A percentile compares a stretch with the other conserved stretches of the same genome.
Evolutionary conservation across 2,329 filamentous ascomycete genomes (phyloP).

Genomic region (Nigrospora sphaerica): DNA sequence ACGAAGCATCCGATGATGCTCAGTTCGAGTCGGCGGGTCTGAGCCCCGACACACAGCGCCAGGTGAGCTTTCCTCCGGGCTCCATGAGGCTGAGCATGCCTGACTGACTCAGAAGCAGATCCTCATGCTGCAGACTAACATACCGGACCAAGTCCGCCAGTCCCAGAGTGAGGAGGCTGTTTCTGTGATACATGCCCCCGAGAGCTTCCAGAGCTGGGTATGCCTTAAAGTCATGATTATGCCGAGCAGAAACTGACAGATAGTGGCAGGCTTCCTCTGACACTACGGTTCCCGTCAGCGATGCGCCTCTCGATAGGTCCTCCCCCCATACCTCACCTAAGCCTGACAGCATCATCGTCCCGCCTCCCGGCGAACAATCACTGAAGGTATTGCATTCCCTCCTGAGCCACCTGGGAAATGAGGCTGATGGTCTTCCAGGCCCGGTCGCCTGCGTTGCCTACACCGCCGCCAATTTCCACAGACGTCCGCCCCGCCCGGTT

Average conservation of each 20-base stretch:
- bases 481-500: slow-evolving; percentile 61
- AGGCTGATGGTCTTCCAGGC: slow-evolving; percentile 13
- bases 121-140: slow-evolving; percentile 47
- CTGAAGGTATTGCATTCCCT: slow-evolving; percentile 22
- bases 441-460: slow-evolving; percentile 36
- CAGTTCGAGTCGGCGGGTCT: slow-evolving; percentile 28
- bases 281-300: slow-evolving; percentile 24
- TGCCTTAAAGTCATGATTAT: slow-evolving; percentile 17
- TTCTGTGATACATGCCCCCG: slow-evolving; percentile 86
- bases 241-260: slow-evolving; percentile 8
- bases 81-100: neutral
- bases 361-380: slow-evolving; percentile 25
- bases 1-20: slow-evolving; percentile 61
- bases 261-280: slow-evolving; percentile 34
- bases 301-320: slow-evolving; percentile 21
- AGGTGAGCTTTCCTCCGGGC: slow-evolving; percentile 23
- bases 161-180: slow-evolving; percentile 68
- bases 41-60: slow-evolving; percentile 27
- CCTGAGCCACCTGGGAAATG: neutral
- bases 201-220: slow-evolving; percentile 78
- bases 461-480: slow-evolving; percentile 68
- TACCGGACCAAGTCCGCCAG: slow-evolving; percentile 50
- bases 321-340: slow-evolving; percentile 29
- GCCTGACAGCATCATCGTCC: slow-evolving; percentile 26
- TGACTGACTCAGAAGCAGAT: slow-evolving; percentile 25